A percentile compares a stretch with the other conserved stretches of the same genome.
Conservation (phyloP, 345 rosid genomes). For the Psidium guajava region DNA sequence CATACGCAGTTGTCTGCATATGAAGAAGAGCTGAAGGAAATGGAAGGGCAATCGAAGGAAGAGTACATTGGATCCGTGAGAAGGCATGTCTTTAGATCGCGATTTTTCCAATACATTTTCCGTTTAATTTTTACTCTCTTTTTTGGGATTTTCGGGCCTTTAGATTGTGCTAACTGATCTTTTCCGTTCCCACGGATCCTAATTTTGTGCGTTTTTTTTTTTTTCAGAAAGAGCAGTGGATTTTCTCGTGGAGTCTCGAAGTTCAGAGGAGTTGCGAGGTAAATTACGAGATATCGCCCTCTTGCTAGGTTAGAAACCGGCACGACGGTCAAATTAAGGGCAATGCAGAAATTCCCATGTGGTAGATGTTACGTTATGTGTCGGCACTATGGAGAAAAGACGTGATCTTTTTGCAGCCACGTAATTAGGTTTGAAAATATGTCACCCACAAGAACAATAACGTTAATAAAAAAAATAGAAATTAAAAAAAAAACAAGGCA, state of each 20-base stretch:
- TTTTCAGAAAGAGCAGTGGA: slow-evolving; percentile 88
- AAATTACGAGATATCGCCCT: background rate
- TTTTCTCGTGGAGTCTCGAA: slow-evolving; percentile 95
- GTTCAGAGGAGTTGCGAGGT: slow-evolving; percentile 96
- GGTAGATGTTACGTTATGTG: background rate
- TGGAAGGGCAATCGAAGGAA: slow-evolving; percentile 74
- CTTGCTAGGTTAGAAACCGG: background rate
- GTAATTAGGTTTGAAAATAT: background rate
- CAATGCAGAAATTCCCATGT: background rate
- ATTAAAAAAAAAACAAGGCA: background rate
- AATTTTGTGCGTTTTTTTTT: background rate
- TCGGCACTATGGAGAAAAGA: too few species aligned
- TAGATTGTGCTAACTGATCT: background rate
- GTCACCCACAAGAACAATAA: background rate
- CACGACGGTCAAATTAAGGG: background rate
- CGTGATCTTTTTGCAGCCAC: background rate
- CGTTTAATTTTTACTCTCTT: background rate
- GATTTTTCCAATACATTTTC: background rate
- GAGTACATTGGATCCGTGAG: slow-evolving; percentile 85
- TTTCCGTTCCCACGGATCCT: background rate
- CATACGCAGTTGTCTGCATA: slow-evolving; percentile 36
- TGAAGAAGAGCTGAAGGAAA: slow-evolving; percentile 53
- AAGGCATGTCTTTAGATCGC: slow-evolving; percentile 26
- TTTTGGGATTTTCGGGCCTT: too few species aligned
- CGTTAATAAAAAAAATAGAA: background rate